phyloP scores from a whole-genome alignment of 75 land plant species.

The Larix kaempferi region DNA sequence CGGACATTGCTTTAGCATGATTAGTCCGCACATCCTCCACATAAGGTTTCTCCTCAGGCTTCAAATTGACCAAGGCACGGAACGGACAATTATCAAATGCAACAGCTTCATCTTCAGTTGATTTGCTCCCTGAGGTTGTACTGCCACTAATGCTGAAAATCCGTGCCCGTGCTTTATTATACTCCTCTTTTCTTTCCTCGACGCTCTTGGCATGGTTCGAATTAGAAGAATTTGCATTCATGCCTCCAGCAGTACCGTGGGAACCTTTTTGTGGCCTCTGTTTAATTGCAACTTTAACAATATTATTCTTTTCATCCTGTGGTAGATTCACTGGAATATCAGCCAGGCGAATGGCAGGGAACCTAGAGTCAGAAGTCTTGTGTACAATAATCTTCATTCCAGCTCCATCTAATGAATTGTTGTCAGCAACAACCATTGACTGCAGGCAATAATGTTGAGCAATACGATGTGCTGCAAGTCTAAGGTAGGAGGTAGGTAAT shows the following conservation, averaged over 20 bases:
- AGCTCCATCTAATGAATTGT: slow-evolving; percentile 60
- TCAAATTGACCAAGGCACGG: slow-evolving; percentile 14
- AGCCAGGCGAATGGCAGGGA: slow-evolving; percentile 78
- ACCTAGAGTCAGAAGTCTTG: slow-evolving; percentile 59
- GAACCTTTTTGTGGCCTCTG: slow-evolving; percentile 63
- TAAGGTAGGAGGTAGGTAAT: slow-evolving; percentile 85
- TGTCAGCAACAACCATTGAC: slow-evolving; percentile 72
- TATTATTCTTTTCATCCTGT: slow-evolving; percentile 44
- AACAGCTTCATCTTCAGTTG: neutral
- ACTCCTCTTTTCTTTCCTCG: slow-evolving; percentile 96
- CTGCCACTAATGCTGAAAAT: slow-evolving; percentile 49
- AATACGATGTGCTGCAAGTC: slow-evolving; percentile 90
- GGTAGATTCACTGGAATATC: slow-evolving; percentile 77
- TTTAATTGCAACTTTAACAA: slow-evolving; percentile 83
- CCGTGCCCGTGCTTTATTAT: slow-evolving; percentile 83
- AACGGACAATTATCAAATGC: slow-evolving; percentile 26
- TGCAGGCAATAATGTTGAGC: slow-evolving; percentile 89
- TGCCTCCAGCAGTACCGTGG: neutral
- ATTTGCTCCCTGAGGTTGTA: slow-evolving; percentile 20
- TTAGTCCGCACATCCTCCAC: slow-evolving; percentile 25
- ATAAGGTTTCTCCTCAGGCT: slow-evolving; percentile 26
- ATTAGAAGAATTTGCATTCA: slow-evolving; percentile 28
- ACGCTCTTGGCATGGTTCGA: slow-evolving; percentile 66
- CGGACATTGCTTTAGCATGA: slow-evolving; percentile 21
- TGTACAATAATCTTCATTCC: slow-evolving; percentile 65